These are phyloP conservation scores for Incumbomyces lentus DNA, from an alignment of 2,329 filamentous ascomycete species.

Conservation along the genomic window DNA sequence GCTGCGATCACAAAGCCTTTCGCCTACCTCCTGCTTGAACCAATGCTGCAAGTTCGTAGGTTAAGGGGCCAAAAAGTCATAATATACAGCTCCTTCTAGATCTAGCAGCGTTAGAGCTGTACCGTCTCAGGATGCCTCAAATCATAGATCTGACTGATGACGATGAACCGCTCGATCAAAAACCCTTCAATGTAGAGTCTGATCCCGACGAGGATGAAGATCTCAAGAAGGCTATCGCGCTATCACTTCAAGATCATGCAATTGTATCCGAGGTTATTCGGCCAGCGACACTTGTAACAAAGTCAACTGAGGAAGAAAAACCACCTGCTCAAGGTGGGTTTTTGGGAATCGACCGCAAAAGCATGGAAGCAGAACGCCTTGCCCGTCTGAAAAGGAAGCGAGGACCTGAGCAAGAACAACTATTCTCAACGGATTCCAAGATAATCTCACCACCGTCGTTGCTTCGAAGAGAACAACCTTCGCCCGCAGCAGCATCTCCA, in stretches of 20 bases:
- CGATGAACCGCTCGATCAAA: not conserved
- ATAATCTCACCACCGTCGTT: slow-evolving; percentile 18
- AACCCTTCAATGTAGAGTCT: not conserved
- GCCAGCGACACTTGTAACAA: not conserved
- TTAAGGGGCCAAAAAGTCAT: too few species aligned
- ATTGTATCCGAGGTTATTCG: not conserved
- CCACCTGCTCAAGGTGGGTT: slow-evolving; percentile 20
- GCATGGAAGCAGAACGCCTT: slow-evolving; percentile 77
- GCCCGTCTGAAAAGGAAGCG: slow-evolving; percentile 56
- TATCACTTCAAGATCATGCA: slow-evolving; percentile 25
- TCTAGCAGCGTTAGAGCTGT: too few species aligned
- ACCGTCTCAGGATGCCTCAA: not conserved
- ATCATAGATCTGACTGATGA: slow-evolving; percentile 9
- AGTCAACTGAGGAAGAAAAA: not conserved
- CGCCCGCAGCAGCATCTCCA: slow-evolving; percentile 17
- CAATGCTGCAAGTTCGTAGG: too few species aligned
- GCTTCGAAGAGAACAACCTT: not conserved
- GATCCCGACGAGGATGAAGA: slow-evolving; percentile 25
- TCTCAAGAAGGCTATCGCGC: slow-evolving; percentile 26
- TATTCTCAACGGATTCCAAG: not conserved
- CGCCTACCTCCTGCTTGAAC: too few species aligned
- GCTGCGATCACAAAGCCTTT: too few species aligned
- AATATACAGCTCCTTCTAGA: too few species aligned
- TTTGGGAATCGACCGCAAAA: slow-evolving; percentile 58
- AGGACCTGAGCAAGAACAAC: slow-evolving; percentile 32